Evolutionary conservation across 2,329 filamentous ascomycete genomes (phyloP).

Genomic region (Sclerotinia spermophila): DNA sequence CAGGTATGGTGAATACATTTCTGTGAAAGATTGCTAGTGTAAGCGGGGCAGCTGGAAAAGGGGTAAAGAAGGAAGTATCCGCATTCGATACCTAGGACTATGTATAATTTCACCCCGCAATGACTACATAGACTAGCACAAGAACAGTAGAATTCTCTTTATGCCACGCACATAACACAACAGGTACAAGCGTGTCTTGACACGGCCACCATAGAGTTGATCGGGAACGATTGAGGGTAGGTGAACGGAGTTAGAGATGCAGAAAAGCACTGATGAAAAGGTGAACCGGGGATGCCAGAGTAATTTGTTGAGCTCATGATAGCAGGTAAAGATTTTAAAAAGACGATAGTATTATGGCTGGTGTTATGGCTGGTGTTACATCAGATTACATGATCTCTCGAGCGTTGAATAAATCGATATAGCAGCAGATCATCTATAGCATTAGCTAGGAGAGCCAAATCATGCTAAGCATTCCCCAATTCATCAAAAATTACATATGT

Average conservation of each 20-base stretch:
- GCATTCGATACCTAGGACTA: accelerated
- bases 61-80: no score
- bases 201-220: background rate
- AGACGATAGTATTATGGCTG: background rate
- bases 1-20: no score
- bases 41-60: no score
- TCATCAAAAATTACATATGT: background rate
- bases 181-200: background rate
- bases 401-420: background rate
- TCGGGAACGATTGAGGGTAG: background rate
- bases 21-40: no score
- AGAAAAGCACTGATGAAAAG: background rate
- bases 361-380: background rate
- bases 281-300: accelerated
- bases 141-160: no score
- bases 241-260: no score
- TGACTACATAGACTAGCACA: background rate
- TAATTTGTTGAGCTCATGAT: background rate
- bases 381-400: background rate
- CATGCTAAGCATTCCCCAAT: accelerated
- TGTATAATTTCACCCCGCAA: background rate
- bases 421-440: background rate
- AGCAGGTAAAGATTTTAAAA: background rate
- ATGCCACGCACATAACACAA: no score
- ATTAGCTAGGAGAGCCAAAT: background rate